These are phyloP conservation scores for Rhizopus stolonifer DNA, from an alignment of 371 early-diverging fungal species.

Conservation along the genomic window DNA sequence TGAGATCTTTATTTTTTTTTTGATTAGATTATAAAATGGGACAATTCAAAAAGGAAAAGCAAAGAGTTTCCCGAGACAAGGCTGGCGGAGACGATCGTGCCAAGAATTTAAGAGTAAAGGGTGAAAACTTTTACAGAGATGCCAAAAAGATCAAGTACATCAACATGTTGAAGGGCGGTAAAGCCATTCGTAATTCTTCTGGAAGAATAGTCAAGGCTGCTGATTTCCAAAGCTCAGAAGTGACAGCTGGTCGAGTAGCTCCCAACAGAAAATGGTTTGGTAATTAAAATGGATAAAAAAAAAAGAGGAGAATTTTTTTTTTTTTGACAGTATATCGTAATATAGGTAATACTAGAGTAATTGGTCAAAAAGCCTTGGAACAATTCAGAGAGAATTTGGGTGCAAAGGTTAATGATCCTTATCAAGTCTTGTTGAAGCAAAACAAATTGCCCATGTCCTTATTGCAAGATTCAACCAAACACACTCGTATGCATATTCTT, in stretches of 20 bases:
- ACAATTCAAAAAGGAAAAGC: slow-evolving; percentile 68
- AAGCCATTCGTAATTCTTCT: slow-evolving; percentile 80
- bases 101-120: slow-evolving; percentile 78
- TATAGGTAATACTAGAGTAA: slow-evolving; percentile 88
- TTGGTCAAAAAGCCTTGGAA: slow-evolving; percentile 90
- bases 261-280: slow-evolving; percentile 99
- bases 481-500: slow-evolving; percentile 85
- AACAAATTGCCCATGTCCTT: slow-evolving; percentile 98
- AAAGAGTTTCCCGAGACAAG: slow-evolving; percentile 52
- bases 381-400: slow-evolving; percentile 91
- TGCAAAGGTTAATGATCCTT: slow-evolving; percentile 90
- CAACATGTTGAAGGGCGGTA: slow-evolving; percentile 93
- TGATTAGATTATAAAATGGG: slow-evolving; percentile 47
- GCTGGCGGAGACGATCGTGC: slow-evolving; percentile 55
- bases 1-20: neutral
- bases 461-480: slow-evolving; percentile 82
- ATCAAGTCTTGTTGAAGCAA: slow-evolving; percentile 92
- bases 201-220: slow-evolving; percentile 97
- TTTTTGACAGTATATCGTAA: neutral
- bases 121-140: slow-evolving; percentile 97
- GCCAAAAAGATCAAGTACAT: slow-evolving; percentile 87
- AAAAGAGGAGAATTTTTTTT: too few relatives aligned
- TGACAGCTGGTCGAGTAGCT: slow-evolving; percentile 83
- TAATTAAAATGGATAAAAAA: slow-evolving; percentile 23
- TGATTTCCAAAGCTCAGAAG: slow-evolving; percentile 84